Percentiles rank a stretch among this genome's conserved stretches.
phyloP scores from a whole-genome alignment of 78 protist genomes.

The Chrysochromulina parva region DNA sequence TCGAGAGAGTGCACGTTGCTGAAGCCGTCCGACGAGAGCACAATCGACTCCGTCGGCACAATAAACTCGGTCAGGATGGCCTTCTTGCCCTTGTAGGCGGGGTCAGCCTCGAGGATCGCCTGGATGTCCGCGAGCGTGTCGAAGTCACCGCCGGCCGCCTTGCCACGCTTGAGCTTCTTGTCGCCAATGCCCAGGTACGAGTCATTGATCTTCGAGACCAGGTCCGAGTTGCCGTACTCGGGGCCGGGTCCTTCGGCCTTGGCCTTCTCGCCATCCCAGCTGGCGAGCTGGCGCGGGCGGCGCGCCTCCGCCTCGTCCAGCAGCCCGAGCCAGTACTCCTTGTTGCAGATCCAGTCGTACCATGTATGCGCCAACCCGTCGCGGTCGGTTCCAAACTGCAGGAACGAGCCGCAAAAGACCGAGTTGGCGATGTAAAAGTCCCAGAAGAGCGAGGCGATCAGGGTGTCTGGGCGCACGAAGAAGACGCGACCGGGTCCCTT shows the following conservation, averaged over 20 bases:
- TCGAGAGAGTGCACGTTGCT: slow-evolving; percentile 29
- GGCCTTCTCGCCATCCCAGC: background rate
- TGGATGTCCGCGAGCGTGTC: background rate
- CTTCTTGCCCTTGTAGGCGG: background rate
- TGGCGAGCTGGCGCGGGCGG: slow-evolving; percentile 7
- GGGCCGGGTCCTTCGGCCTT: background rate
- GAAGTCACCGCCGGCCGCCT: background rate
- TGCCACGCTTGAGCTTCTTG: background rate
- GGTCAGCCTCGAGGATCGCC: background rate
- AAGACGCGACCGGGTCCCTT: too few relatives aligned
- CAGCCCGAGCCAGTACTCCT: slow-evolving; percentile 10
- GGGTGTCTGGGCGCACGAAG: too few relatives aligned
- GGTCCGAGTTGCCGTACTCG: background rate
- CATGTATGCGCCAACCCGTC: slow-evolving; percentile 6
- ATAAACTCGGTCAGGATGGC: slow-evolving; percentile 10
- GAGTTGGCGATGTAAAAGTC: too few relatives aligned
- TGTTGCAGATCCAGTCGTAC: background rate
- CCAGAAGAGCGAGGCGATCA: too few relatives aligned
- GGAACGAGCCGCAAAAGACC: background rate
- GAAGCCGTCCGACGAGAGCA: background rate
- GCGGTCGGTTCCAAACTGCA: slow-evolving; percentile 11
- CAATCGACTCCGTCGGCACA: background rate
- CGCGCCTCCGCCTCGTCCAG: slow-evolving; percentile 4
- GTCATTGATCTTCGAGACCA: slow-evolving; percentile 25
- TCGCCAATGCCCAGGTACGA: slow-evolving; percentile 42